These are phyloP conservation scores for Mycosarcoma mackinlayi DNA, from an alignment of 1,284 basidiomycete genomes.

Conservation along the genomic window DNA sequence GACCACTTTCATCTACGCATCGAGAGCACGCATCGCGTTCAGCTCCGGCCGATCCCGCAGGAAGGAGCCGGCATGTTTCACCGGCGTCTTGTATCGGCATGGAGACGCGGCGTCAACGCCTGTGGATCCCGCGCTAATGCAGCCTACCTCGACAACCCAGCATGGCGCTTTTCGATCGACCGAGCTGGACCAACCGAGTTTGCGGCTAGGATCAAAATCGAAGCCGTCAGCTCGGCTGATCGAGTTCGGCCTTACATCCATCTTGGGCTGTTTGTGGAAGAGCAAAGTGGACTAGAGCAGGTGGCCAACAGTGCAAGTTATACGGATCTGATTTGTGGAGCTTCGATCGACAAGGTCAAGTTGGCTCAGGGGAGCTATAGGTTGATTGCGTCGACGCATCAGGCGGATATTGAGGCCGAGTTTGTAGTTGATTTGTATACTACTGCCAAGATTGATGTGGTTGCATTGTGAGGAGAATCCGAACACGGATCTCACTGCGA, in stretches of 20 bases:
- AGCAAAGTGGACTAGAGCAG: conserved; percentile 6
- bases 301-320: conserved; percentile 37
- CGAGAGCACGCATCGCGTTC: conserved; percentile 72
- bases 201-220: conserved; percentile 7
- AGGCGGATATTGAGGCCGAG: conserved; percentile 12
- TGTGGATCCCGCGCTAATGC: conserved; percentile 77
- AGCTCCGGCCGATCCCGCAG: conserved; percentile 71
- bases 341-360: conserved; percentile 18
- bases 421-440: conserved; percentile 48
- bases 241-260: conserved; percentile 28
- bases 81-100: conserved; percentile 73
- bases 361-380: conserved; percentile 24
- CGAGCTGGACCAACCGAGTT: conserved; percentile 3
- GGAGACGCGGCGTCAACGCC: conserved; percentile 73
- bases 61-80: conserved; percentile 92
- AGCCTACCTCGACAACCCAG: conserved; percentile 77
- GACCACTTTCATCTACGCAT: conserved; percentile 77
- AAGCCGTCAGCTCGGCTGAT: not conserved
- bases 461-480: not conserved
- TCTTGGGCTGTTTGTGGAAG: conserved; percentile 18
- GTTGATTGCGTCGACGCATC: conserved; percentile 42
- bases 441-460: conserved; percentile 20
- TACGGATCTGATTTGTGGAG: conserved; percentile 42
- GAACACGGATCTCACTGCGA: too few relatives aligned
- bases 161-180: conserved; percentile 72